A percentile compares a stretch with the other conserved stretches of the same genome.
phyloP scores from a whole-genome alignment of 306 rosid genomes.

The Medicago lupulina region DNA sequence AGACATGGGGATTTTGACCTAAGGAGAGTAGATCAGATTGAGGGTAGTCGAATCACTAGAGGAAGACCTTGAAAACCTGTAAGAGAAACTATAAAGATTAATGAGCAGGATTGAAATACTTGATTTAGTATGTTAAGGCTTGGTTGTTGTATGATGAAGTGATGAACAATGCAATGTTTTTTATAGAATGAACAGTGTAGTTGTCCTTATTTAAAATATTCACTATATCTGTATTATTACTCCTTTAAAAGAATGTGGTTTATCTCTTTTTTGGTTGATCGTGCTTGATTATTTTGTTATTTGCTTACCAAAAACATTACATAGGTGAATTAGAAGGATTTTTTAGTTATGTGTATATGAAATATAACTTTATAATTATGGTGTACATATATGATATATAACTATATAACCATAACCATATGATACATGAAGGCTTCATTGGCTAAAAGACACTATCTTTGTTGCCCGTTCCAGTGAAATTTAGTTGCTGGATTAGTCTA shows the following conservation, averaged over 20 bases:
- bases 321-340: conserved; percentile 20
- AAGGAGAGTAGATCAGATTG: no score
- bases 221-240: not conserved
- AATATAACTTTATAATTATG: not conserved
- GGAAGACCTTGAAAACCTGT: no score
- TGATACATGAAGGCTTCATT: conserved; percentile 17
- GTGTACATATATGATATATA: no score
- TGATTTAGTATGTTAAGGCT: no score
- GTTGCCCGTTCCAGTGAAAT: not conserved
- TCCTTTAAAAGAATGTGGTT: not conserved
- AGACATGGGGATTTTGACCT: no score
- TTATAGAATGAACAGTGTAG: no score
- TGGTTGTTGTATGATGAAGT: no score
- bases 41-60: no score
- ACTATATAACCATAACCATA: not conserved
- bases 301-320: not conserved
- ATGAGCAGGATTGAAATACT: no score
- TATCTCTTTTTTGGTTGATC: not conserved
- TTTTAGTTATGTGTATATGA: conserved; percentile 7
- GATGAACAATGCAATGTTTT: no score
- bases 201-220: conserved; percentile 10
- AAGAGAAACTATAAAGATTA: no score
- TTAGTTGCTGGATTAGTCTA: not conserved
- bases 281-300: conserved; percentile 9
- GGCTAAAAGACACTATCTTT: not conserved